Percentiles rank a stretch among this genome's conserved stretches.
These are phyloP conservation scores for Leptoxyphium fumago DNA, from an alignment of 2,329 filamentous ascomycete genomes.

Conservation along the genomic window DNA sequence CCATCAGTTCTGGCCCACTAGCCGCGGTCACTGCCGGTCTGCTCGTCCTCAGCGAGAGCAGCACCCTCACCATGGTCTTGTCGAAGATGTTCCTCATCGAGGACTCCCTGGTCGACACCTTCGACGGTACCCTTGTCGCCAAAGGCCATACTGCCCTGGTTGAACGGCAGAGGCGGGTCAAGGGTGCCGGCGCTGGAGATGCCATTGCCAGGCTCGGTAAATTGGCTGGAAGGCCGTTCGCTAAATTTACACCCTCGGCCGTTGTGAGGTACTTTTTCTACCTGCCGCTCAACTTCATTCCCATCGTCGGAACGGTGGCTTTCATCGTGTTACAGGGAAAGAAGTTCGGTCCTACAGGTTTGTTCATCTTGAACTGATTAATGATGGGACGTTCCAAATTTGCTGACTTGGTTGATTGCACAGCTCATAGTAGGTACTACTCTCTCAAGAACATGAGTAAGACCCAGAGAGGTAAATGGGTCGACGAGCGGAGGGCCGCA, in stretches of 20 bases:
- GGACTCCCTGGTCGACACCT: slow-evolving; percentile 74
- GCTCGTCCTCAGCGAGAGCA: slow-evolving; percentile 42
- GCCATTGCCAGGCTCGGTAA: slow-evolving; percentile 43
- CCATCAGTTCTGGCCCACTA: slow-evolving; percentile 72
- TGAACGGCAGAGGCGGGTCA: slow-evolving; percentile 58
- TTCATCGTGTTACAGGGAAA: slow-evolving; percentile 60
- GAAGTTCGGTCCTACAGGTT: slow-evolving; percentile 34
- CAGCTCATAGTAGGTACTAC: slow-evolving; percentile 56
- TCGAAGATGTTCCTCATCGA: slow-evolving; percentile 61
- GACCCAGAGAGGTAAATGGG: slow-evolving; percentile 50
- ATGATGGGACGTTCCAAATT: too few species aligned
- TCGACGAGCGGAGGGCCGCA: slow-evolving; percentile 54
- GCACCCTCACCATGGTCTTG: slow-evolving; percentile 37
- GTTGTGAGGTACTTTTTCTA: slow-evolving; percentile 71
- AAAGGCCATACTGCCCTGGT: slow-evolving; percentile 48
- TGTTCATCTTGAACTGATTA: not conserved
- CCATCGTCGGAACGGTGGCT: slow-evolving; percentile 66
- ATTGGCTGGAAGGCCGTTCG: slow-evolving; percentile 40
- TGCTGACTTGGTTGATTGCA: too few species aligned
- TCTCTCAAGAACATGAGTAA: slow-evolving; percentile 74
- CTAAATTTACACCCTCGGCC: slow-evolving; percentile 38
- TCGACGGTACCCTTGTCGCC: slow-evolving; percentile 55
- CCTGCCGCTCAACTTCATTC: slow-evolving; percentile 84
- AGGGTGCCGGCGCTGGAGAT: slow-evolving; percentile 34
- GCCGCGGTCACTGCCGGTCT: slow-evolving; percentile 59